A percentile compares a stretch with the other conserved stretches of the same genome.
These are phyloP conservation scores for Verticillium nubilum DNA, from an alignment of 2,329 filamentous ascomycete genomes.

Conservation along the genomic window DNA sequence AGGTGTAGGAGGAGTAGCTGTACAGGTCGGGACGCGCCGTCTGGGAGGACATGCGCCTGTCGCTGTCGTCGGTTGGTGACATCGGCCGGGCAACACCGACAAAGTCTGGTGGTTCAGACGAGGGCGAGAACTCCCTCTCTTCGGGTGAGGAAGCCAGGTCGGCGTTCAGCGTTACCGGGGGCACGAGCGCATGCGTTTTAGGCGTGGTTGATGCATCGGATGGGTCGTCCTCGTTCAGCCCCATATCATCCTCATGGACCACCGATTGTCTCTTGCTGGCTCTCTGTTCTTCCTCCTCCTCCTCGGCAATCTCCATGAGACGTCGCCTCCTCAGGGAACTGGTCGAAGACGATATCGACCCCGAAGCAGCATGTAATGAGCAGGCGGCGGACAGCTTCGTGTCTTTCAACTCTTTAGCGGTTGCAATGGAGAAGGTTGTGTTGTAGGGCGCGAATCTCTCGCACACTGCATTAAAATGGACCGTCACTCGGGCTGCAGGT, in stretches of 20 bases:
- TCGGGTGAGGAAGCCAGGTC: slow-evolving; percentile 46
- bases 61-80: slow-evolving; percentile 37
- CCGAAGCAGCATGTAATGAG: slow-evolving; percentile 81
- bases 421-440: slow-evolving; percentile 70
- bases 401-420: slow-evolving; percentile 77
- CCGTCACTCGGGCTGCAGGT: slow-evolving; percentile 69
- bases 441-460: slow-evolving; percentile 81
- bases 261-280: slow-evolving; percentile 54
- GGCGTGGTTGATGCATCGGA: slow-evolving; percentile 14
- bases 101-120: slow-evolving; percentile 46
- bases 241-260: slow-evolving; percentile 37
- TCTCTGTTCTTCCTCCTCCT: slow-evolving; percentile 70
- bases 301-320: slow-evolving; percentile 90
- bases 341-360: slow-evolving; percentile 78
- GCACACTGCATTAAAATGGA: slow-evolving; percentile 62
- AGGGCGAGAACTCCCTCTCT: slow-evolving; percentile 43
- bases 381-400: slow-evolving; percentile 83
- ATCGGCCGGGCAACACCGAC: slow-evolving; percentile 38
- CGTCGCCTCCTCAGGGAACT: slow-evolving; percentile 73
- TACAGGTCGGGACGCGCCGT: slow-evolving; percentile 46
- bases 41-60: slow-evolving; percentile 45
- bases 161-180: slow-evolving; percentile 44
- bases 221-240: slow-evolving; percentile 16
- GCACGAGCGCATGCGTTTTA: slow-evolving; percentile 19
- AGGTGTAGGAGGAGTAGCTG: slow-evolving; percentile 41